A percentile compares a stretch with the other conserved stretches of the same genome.
Conservation (phyloP, 2,329 filamentous ascomycete species). For the Magnaporthiopsis rhizophila region DNA sequence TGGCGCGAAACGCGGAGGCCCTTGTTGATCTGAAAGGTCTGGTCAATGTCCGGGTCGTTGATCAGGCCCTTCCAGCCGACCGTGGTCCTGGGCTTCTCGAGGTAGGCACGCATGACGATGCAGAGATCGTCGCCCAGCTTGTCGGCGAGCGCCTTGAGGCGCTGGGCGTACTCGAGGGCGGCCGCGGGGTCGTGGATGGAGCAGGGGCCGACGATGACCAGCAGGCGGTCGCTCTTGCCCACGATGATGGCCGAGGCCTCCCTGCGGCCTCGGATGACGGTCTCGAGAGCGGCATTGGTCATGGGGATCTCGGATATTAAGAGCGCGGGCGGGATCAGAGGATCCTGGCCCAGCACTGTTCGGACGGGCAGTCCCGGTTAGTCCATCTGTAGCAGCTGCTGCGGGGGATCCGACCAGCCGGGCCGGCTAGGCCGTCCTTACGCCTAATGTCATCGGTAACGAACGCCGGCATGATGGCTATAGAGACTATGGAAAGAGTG, state of each 20-base stretch:
- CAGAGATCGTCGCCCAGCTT: conserved; percentile 85
- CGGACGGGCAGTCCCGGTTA: conserved; percentile 10
- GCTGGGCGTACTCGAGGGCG: conserved; percentile 87
- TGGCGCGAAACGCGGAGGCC: conserved; percentile 79
- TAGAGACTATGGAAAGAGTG: conserved; percentile 15
- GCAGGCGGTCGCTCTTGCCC: conserved; percentile 51
- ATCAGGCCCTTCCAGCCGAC: conserved; percentile 99
- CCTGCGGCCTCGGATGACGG: conserved; percentile 53
- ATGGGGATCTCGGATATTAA: conserved; percentile 80
- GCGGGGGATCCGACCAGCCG: background rate
- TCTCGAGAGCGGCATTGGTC: conserved; percentile 47
- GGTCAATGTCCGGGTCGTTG: conserved; percentile 97
- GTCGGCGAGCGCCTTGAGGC: conserved; percentile 71
- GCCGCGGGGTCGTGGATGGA: conserved; percentile 92
- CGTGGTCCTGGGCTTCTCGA: conserved; percentile 96
- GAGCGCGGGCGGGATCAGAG: conserved; percentile 80
- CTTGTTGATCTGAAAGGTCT: conserved; percentile 99
- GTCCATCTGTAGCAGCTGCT: background rate
- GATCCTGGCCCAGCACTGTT: conserved; percentile 86
- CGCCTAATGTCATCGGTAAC: conserved; percentile 36
- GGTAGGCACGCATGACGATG: conserved; percentile 96
- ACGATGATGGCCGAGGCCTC: conserved; percentile 68
- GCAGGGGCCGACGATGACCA: conserved; percentile 86
- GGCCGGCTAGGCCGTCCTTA: conserved; percentile 12
- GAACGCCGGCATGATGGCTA: conserved; percentile 30